Evolutionary conservation across 176 grass and related monocot species (phyloP).

Genomic region (Pontederia paniculata): DNA sequence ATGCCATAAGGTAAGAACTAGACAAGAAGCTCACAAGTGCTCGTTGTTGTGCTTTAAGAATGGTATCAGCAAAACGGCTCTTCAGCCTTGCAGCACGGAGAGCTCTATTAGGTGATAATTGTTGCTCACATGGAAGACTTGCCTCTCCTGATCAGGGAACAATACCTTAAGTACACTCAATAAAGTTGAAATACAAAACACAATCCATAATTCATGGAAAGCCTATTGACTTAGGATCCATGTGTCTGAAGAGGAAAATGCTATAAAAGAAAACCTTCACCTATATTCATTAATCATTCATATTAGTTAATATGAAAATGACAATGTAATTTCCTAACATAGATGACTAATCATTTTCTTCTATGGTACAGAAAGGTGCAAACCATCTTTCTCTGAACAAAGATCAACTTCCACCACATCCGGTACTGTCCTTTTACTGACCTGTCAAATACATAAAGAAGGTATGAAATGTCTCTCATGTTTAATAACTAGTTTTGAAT

Average conservation of each 20-base stretch:
- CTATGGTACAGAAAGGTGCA: no score
- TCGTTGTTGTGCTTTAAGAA: constrained; percentile 67
- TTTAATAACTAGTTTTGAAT: no score
- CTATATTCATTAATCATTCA: no score
- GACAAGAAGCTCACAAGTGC: constrained; percentile 43
- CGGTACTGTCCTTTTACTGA: no score
- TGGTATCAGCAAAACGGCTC: constrained; percentile 74
- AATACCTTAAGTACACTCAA: background rate
- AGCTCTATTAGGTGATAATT: constrained; percentile 65
- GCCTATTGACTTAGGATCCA: no score
- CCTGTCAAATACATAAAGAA: no score
- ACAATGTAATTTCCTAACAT: constrained; percentile 4
- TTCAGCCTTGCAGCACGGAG: constrained; percentile 72
- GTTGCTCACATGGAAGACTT: constrained; percentile 35
- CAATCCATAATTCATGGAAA: no score
- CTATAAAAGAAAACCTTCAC: constrained; percentile 36
- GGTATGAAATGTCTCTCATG: no score
- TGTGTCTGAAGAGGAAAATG: background rate
- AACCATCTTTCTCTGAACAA: no score
- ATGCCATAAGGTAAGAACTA: constrained; percentile 30
- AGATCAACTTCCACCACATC: no score
- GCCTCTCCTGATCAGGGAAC: constrained; percentile 28
- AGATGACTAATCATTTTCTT: no score
- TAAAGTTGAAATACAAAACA: background rate
- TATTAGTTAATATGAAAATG: background rate